phyloP scores from a whole-genome alignment of 208 protist genomes.

The Endotrypanum monterogeii region DNA sequence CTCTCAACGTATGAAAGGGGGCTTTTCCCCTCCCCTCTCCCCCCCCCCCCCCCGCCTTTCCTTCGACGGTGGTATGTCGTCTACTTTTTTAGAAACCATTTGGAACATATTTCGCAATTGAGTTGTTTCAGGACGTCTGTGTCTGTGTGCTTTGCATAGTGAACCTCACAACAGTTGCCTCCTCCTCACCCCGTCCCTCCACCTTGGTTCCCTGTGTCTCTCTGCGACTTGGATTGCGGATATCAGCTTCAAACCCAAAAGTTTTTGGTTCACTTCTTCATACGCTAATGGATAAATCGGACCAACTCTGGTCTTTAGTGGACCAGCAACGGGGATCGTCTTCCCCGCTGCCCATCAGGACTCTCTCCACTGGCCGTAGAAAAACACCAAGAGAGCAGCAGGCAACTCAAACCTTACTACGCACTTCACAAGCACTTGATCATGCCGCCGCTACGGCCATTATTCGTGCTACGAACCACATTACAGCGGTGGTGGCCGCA shows the following conservation, averaged over 20 bases:
- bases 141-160: too few relatives aligned
- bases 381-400: neutral
- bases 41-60: too few relatives aligned
- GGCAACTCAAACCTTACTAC: conserved; percentile 14
- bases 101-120: too few relatives aligned
- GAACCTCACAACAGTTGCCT: neutral
- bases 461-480: conserved; percentile 8
- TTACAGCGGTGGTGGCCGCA: conserved; percentile 32
- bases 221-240: neutral
- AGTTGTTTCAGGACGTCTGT: too few relatives aligned
- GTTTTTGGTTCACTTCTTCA: neutral
- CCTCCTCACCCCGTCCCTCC: neutral
- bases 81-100: too few relatives aligned
- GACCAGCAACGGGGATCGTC: conserved; percentile 2
- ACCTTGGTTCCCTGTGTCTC: neutral
- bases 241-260: neutral
- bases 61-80: too few relatives aligned
- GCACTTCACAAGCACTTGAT: conserved; percentile 18
- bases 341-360: neutral
- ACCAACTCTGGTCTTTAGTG: conserved; percentile 24
- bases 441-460: conserved; percentile 9
- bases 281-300: conserved; percentile 18
- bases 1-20: too few relatives aligned
- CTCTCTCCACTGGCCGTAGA: neutral
- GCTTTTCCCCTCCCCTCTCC: too few relatives aligned